These are phyloP conservation scores for Lactarius evosmus DNA, from an alignment of 768 basidiomycete genomes.

Conservation along the genomic window DNA sequence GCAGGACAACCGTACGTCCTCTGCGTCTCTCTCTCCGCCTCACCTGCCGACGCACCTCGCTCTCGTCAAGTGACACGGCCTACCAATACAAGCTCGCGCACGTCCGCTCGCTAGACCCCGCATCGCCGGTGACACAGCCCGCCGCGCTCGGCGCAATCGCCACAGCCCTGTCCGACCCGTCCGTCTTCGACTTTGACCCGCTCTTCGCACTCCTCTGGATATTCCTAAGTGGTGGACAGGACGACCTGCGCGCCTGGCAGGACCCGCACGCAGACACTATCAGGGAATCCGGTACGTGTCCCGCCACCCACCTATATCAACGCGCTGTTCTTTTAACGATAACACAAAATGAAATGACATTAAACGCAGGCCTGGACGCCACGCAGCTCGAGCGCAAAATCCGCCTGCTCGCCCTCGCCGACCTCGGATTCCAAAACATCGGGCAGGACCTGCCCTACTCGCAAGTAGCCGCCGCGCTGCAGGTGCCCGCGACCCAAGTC, in stretches of 20 bases:
- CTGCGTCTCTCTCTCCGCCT: slow-evolving; percentile 36
- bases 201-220: slow-evolving; percentile 70
- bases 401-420: slow-evolving; percentile 68
- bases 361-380: slow-evolving; percentile 48
- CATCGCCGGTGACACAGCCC: background rate
- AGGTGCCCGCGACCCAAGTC: slow-evolving; percentile 62
- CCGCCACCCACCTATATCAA: too few relatives aligned
- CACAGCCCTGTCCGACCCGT: slow-evolving; percentile 60
- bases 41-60: slow-evolving; percentile 56
- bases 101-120: background rate
- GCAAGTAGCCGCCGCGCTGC: slow-evolving; percentile 61
- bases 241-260: slow-evolving; percentile 40
- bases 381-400: slow-evolving; percentile 75
- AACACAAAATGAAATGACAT: too few relatives aligned
- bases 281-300: slow-evolving; percentile 52
- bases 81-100: background rate
- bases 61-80: slow-evolving; percentile 31
- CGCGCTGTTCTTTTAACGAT: background rate
- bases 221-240: slow-evolving; percentile 61
- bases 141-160: slow-evolving; percentile 55
- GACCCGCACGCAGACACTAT: slow-evolving; percentile 48
- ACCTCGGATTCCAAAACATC: slow-evolving; percentile 69
- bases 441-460: slow-evolving; percentile 71
- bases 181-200: slow-evolving; percentile 76
- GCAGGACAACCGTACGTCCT: background rate